phyloP scores from a whole-genome alignment of 768 basidiomycete genomes.

The Fomitopsis serialis region DNA sequence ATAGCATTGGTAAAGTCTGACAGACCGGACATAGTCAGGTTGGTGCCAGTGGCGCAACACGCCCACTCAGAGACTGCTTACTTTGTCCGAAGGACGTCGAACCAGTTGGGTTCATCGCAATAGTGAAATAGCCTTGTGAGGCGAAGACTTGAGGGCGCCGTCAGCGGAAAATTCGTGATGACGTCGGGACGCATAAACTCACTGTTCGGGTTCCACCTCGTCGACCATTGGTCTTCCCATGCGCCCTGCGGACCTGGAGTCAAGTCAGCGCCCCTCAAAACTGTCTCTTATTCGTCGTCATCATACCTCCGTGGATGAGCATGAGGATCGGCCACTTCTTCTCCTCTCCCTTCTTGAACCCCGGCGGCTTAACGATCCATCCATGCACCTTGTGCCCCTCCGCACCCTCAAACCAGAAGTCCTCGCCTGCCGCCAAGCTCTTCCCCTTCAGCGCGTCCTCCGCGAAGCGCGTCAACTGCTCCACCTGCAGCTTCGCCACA shows the following conservation, averaged over 20 bases:
- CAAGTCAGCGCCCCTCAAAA: background rate
- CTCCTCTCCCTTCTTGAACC: slow-evolving; percentile 56
- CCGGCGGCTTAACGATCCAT: slow-evolving; percentile 77
- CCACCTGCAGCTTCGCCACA: slow-evolving; percentile 28
- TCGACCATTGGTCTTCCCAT: slow-evolving; percentile 91
- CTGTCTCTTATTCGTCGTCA: too few relatives aligned
- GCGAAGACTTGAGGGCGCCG: slow-evolving; percentile 44
- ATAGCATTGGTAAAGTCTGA: slow-evolving; percentile 79
- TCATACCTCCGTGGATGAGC: slow-evolving; percentile 73
- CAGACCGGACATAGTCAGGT: background rate
- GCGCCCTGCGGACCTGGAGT: slow-evolving; percentile 62
- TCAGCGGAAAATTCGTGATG: background rate
- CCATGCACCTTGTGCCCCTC: slow-evolving; percentile 74
- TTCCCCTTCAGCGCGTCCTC: slow-evolving; percentile 51
- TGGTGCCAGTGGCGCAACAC: slow-evolving; percentile 13
- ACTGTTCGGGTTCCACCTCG: slow-evolving; percentile 90
- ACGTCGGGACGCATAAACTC: background rate
- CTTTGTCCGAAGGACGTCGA: slow-evolving; percentile 92
- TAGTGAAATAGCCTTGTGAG: slow-evolving; percentile 82
- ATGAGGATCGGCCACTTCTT: slow-evolving; percentile 79
- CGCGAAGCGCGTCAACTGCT: slow-evolving; percentile 64
- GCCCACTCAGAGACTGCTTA: background rate
- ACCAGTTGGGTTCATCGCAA: slow-evolving; percentile 91
- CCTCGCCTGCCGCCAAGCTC: slow-evolving; percentile 57
- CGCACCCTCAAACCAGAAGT: slow-evolving; percentile 89